phyloP scores from a whole-genome alignment of 2,329 filamentous ascomycete genomes.

The Zymoseptoria ardabiliae region DNA sequence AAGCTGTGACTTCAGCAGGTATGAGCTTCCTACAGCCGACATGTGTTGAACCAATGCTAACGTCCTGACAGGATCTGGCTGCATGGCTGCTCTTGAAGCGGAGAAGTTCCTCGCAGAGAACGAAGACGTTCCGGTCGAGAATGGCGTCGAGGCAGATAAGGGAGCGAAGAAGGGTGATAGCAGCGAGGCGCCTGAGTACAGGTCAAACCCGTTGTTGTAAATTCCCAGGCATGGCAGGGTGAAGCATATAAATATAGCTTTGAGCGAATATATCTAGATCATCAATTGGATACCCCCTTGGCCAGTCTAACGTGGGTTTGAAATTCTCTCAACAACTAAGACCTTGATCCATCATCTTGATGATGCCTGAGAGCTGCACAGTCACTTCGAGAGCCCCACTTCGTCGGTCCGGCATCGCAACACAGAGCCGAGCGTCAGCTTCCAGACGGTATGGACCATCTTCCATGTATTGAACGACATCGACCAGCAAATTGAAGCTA shows the following conservation, averaged over 20 bases:
- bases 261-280: neutral
- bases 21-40: conserved; percentile 29
- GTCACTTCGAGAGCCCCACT: too few species aligned
- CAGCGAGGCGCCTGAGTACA: conserved; percentile 54
- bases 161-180: conserved; percentile 44
- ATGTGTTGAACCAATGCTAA: conserved; percentile 7
- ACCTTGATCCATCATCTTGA: too few species aligned
- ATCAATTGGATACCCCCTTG: neutral
- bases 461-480: neutral
- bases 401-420: too few species aligned
- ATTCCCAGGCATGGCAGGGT: neutral
- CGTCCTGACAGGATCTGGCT: conserved; percentile 66
- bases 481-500: neutral
- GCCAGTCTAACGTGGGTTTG: neutral
- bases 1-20: conserved; percentile 97
- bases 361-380: too few species aligned
- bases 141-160: conserved; percentile 43
- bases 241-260: neutral
- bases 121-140: conserved; percentile 52
- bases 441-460: too few species aligned
- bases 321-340: too few species aligned
- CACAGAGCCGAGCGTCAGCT: too few species aligned
- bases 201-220: conserved; percentile 57
- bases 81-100: conserved; percentile 89
- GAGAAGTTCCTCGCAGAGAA: conserved; percentile 84